Evolutionary conservation across 2,329 filamentous ascomycete genomes (phyloP), one percentile per base, ranked within the genome.

Genomic region (Neofusicoccum cordaticola): DNA sequence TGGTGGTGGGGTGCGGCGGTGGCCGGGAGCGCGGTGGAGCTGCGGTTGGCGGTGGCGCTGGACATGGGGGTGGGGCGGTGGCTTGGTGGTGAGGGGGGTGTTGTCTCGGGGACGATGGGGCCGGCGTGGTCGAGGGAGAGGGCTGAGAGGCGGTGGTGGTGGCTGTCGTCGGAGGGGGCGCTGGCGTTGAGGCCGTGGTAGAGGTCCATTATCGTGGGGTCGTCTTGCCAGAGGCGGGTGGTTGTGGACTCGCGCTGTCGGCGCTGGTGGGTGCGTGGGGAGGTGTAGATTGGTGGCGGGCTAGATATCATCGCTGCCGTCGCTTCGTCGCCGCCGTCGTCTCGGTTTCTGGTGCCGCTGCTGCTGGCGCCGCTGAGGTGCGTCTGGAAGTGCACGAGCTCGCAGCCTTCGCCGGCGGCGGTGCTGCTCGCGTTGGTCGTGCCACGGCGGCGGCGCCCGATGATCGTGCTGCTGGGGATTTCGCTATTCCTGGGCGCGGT

Each of bases 321-420:
- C 6, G 27, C 27, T 1, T 5, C 27, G 4, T 31, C 27, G 27
- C 6, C 27, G 27, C 27, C 6, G 27, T 31, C 15, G 4, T 44
- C 42, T n/a, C 12, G 15, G n/a, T 17, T 15, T 17, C n/a, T 12
- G 42, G 37, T 15, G 37, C 11, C 8, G 37, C 37, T 39, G 22
- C 22, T 19, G 9, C 39, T 44, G 6, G 22, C 57, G 31, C 8
- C 31, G 58, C 58, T 62, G 34, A 62, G 58, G 22, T 62, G 58
- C 19, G 58, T 50, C 5, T 51, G 58, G 35, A 62, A 50, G n/a
- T 37, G 35, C 17, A 34, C 22, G 19, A 62, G 58, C 47, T 62
- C 58, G 6, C 37, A 62, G 13, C 58, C 58, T 39, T 62, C 58
- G 13, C 58, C 58, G 11, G 58, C 37, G 15, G 45, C 58, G 19